Evolutionary conservation across 2,329 filamentous ascomycete species (phyloP), one percentile per base, ranked within the genome.

Genomic region (Nigrospora osmanthi): DNA sequence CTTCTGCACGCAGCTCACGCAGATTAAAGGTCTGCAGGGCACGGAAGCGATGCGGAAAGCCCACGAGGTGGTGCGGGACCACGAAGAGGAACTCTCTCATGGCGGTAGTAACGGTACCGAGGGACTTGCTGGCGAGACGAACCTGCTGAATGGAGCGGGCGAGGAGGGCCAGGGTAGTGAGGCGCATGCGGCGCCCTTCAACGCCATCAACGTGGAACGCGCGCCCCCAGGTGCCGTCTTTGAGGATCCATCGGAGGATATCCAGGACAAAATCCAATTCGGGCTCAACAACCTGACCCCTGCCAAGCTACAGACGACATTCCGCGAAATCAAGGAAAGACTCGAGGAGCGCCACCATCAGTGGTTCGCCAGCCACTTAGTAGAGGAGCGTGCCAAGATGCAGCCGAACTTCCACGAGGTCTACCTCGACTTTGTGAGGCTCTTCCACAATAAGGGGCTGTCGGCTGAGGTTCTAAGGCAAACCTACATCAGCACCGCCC

Each of bases 271-370:
- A 63, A 89, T 98, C 35, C 82, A 95, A 54, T 98, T 98, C 57
- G 87, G 94, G 23, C 73, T 98, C 47, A 98, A 98, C 73, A 98
- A 98, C 55, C 83, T 98, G 43, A 97, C 93, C 0, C 85, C 93
- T 54, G 82, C 85, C 36, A 97, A 95, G 38, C 72, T 98, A 15
- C 81, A 87, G 43, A 77, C 84, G 35, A 96, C 96, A 66, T 84
- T 91, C 57, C 75, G 76, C 43, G 89, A 96, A 53, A 77, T 98
- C 34, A 83, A 81, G 41, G 83, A 88, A 35, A 81, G 87, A 38
- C 69, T 98, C 40, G 82, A 89, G 42, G 80, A 85, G 43, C 82
- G 83, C 53, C 85, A 96, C 61, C 87, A 94, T 57, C 89, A 94
- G 59, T 98, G 93, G 93, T 98, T 98, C 59, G 93, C 94, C 7